A percentile compares a stretch with the other conserved stretches of the same genome.
phyloP scores from a whole-genome alignment of 306 rosid species.

The Vigna trinervia region DNA sequence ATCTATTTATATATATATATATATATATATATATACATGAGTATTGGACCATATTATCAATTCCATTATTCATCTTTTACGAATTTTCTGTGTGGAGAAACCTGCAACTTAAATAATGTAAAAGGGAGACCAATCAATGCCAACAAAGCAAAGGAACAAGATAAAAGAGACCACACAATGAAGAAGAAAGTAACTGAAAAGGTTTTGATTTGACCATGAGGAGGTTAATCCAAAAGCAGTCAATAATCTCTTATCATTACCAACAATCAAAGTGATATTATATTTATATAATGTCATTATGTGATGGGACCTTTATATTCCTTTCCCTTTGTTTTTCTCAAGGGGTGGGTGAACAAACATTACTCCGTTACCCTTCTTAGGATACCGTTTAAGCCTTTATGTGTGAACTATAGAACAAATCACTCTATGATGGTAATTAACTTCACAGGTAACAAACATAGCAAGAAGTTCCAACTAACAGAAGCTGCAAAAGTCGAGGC shows the following conservation, averaged over 20 bases:
- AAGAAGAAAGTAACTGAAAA: not conserved
- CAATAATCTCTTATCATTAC: conserved; percentile 10
- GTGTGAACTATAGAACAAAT: not conserved
- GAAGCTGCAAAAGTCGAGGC: conserved; percentile 4
- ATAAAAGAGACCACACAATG: conserved; percentile 14
- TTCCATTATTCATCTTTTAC: not conserved
- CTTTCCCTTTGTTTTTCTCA: not conserved
- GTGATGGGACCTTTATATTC: not conserved
- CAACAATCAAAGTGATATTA: not conserved
- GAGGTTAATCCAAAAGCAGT: not conserved
- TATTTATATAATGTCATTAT: not conserved
- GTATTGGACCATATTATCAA: not conserved
- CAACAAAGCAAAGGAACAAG: not conserved
- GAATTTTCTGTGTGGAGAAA: not conserved
- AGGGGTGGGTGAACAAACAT: not conserved
- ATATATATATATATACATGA: not conserved
- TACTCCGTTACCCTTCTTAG: not conserved
- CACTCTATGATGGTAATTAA: not conserved
- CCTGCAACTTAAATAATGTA: not conserved
- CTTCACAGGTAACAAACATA: not conserved
- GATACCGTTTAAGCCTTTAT: not conserved
- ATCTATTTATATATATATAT: not conserved
- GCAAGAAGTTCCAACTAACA: not conserved
- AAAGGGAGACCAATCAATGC: not conserved
- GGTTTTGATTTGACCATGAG: not conserved